Percentiles rank a stretch among this genome's conserved stretches.
phyloP scores from a whole-genome alignment of 371 early-diverging fungal species.

The Mucor plumbeus region DNA sequence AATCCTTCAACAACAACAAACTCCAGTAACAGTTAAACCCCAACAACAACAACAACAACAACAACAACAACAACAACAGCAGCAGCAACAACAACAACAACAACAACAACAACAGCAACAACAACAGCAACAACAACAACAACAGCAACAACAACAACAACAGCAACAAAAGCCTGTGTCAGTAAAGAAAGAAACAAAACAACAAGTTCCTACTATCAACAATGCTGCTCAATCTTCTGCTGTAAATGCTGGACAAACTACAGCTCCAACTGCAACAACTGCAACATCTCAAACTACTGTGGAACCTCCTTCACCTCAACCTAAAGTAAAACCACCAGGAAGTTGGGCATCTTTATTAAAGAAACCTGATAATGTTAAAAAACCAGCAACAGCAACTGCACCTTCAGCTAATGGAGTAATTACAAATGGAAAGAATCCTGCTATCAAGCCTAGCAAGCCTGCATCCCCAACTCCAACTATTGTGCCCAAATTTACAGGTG shows the following conservation, averaged over 20 bases:
- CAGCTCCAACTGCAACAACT: neutral
- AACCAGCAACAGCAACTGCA: slow-evolving; percentile 19
- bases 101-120: neutral
- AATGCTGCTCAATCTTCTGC: slow-evolving; percentile 13
- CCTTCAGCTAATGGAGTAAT: slow-evolving; percentile 14
- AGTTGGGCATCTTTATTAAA: slow-evolving; percentile 68
- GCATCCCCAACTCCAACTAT: slow-evolving; percentile 24
- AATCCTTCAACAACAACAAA: neutral
- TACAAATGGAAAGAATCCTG: slow-evolving; percentile 18
- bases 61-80: slow-evolving; percentile 10
- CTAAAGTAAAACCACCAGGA: slow-evolving; percentile 36
- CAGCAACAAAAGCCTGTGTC: slow-evolving; percentile 1
- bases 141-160: slow-evolving; percentile 9
- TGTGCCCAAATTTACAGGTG: slow-evolving; percentile 53
- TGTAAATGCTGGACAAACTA: slow-evolving; percentile 4
- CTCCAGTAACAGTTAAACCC: neutral
- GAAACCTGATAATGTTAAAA: slow-evolving; percentile 36
- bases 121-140: neutral
- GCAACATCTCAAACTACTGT: slow-evolving; percentile 11
- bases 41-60: neutral
- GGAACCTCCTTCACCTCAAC: slow-evolving; percentile 43
- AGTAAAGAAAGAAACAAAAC: slow-evolving; percentile 15
- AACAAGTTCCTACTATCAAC: neutral
- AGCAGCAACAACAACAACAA: slow-evolving; percentile 13
- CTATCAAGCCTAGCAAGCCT: slow-evolving; percentile 26